Percentiles rank a stretch among this genome's conserved stretches.
Conservation (phyloP, 768 basidiomycete genomes). For the Sporobolomyces roseus region DNA sequence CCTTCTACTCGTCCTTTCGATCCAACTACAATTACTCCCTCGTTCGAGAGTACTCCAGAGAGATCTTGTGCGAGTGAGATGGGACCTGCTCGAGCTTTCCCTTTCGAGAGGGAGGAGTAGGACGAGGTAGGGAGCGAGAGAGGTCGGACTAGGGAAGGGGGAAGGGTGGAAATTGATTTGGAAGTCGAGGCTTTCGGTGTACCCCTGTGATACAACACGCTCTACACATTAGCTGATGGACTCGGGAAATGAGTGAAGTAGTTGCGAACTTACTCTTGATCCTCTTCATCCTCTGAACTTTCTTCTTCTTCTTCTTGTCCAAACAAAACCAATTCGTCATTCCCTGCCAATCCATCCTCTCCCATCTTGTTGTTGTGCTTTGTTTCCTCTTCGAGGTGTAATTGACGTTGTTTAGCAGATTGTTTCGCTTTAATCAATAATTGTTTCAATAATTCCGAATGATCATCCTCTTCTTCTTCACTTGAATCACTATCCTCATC, state of each 20-base stretch:
- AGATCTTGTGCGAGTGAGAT: constrained; percentile 58
- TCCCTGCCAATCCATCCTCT: constrained; percentile 26
- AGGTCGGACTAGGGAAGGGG: constrained; percentile 25
- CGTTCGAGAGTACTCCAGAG: constrained; percentile 16
- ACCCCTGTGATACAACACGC: constrained; percentile 7
- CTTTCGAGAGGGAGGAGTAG: constrained; percentile 54
- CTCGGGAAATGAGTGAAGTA: not conserved
- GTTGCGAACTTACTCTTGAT: not conserved
- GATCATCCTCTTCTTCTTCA: constrained; percentile 6
- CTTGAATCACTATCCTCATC: constrained; percentile 47
- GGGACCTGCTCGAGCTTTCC: constrained; percentile 59
- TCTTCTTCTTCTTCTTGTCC: constrained; percentile 15
- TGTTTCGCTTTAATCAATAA: constrained; percentile 63
- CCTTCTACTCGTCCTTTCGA: too few species aligned
- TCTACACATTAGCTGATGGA: too few species aligned
- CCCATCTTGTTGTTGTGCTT: constrained; percentile 2
- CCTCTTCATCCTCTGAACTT: constrained; percentile 33
- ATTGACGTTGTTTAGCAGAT: constrained; percentile 34
- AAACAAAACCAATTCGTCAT: constrained; percentile 33
- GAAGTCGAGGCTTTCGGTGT: constrained; percentile 34
- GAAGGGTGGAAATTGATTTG: constrained; percentile 8
- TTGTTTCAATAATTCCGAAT: constrained; percentile 55
- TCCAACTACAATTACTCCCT: too few species aligned
- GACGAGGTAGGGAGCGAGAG: constrained; percentile 6
- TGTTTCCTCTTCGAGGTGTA: constrained; percentile 44